Evolutionary conservation across 2,329 filamentous ascomycete species (phyloP), one percentile per base, ranked within the genome.

Genomic region (Dothideomycetes sp.): DNA sequence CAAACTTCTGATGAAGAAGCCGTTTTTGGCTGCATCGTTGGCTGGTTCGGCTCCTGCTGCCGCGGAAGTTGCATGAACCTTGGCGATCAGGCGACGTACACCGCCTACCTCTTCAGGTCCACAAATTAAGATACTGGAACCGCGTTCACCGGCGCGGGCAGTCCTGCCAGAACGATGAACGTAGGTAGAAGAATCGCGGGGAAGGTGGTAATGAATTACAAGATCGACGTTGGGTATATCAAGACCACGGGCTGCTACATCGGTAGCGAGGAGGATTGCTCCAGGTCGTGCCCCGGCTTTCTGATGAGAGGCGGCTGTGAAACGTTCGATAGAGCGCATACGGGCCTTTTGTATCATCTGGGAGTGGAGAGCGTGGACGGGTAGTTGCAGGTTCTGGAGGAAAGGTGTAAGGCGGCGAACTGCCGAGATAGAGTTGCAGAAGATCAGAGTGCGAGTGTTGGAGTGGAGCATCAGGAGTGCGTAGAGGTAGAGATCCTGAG

Each of bases 331-430:
- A 2, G 86, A 89, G 27, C 89, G 80, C n/a, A 95, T 71, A 31
- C 91, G 86, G 3, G 91, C 88, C 61, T 96, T 96, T 63, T 98
- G 91, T 1, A 80, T 73, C 91, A 98, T 96, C 49, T 87, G 83
- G 0, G 87, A 95, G 62, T 98, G 91, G 1, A 98, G 69, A 0
- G 84, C 78, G 9, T 85, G 68, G 1, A 80, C 82, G 2, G 81
- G 78, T 7, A 95, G 70, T 47, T 81, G 76, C 36, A 98, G 76
- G 49, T 84, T 85, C 51, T 89, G 78, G 2, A 98, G 73, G 55
- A 95, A 76, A 1, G 89, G 85, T 0, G 82, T 79, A 10, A 98
- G 69, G 25, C 91, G 84, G 31, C 87, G 82, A 37, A 94, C 89
- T 3, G 89, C 83, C 38, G 84, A 84, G 60, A 98, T 95, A 31